Evolutionary conservation across 306 rosid genomes (phyloP), one percentile per base, ranked within the genome.

Genomic region (Styphnolobium japonicum): DNA sequence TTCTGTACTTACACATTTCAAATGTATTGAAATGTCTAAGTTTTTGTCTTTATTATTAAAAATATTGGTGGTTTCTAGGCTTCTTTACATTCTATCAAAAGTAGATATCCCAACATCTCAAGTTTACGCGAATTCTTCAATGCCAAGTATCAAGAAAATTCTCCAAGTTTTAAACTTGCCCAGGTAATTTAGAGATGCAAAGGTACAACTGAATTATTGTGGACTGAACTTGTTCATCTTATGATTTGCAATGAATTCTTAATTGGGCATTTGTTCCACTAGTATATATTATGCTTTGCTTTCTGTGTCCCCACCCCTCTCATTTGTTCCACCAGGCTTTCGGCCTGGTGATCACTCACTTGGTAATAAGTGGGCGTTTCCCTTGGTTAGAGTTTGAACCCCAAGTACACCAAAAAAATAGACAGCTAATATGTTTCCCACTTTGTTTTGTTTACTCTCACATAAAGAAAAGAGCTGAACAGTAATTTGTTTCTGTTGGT

Each of bases 91-190:
- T 93, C 99, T 33, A 93, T 96, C 89, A 96, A 90, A 90, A 90
- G 98, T 86, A 89, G 99, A 90, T 83, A 88, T 90, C 94, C 97
- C 48, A 72, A 81, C 88, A 86, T 93, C 73, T 81, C 83, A 18
- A 93, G 96, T 79, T 87, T 96, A 86, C 97, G 96, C 8, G 96
- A 93, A 81, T 96, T 96, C 88, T 95, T 92, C 85, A 78, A 82
- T 84, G 94, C 97, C 69, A 96, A 96, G 90, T 91, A 93, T 85
- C 73, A 89, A 87, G 97, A 93, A 88, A 88, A 89, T 79, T 96
- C 99, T 68, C 92, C 98, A 7, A 91, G 94, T 88, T 96, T 96
- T 89, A 96, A 93, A 91, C 98, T 91, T 85, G 99, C 98, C 33
- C 99, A 96, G 99, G 99, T 96, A 90, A 81, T 82, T 48, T 75